These are phyloP conservation scores for Peronospora farinosa DNA, from an alignment of 352 stramenopile species.

Conservation along the genomic window DNA sequence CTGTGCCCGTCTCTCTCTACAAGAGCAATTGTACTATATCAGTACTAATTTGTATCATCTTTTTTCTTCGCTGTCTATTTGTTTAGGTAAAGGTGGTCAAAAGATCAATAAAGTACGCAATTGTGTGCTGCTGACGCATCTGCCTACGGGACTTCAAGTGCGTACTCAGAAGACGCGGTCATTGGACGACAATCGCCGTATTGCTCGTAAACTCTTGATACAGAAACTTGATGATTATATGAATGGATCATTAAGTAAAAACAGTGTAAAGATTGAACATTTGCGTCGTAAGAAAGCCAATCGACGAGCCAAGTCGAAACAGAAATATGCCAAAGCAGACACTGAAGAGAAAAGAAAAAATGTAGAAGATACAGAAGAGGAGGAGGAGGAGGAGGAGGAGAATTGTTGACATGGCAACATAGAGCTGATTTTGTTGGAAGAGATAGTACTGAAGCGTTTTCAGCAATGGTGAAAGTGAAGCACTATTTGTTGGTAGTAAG, in stretches of 20 bases:
- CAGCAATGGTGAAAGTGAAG: too few relatives aligned
- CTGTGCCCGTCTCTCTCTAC: too few relatives aligned
- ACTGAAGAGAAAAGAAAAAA: constrained; percentile 14
- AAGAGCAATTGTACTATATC: too few relatives aligned
- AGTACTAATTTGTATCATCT: neutral
- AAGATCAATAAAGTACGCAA: constrained; percentile 91
- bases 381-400: constrained; percentile 7
- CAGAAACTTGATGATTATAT: constrained; percentile 73
- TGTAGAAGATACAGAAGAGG: constrained; percentile 6
- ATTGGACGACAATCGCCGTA: constrained; percentile 70
- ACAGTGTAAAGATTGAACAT: constrained; percentile 57
- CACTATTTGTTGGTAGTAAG: too few relatives aligned
- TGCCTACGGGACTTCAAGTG: constrained; percentile 69
- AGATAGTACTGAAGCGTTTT: too few relatives aligned
- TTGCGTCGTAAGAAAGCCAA: constrained; percentile 65
- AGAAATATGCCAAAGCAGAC: constrained; percentile 43
- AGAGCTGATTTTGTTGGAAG: too few relatives aligned
- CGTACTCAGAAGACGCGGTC: constrained; percentile 77
- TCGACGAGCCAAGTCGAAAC: constrained; percentile 42
- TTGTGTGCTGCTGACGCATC: constrained; percentile 82
- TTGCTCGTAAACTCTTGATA: constrained; percentile 59
- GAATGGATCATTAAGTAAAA: constrained; percentile 54
- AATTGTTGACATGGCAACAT: neutral
- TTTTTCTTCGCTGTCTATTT: neutral
- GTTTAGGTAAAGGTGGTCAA: constrained; percentile 73